Conservation (phyloP, 2,329 filamentous ascomycete genomes). For the Apiospora kogelbergensis region DNA sequence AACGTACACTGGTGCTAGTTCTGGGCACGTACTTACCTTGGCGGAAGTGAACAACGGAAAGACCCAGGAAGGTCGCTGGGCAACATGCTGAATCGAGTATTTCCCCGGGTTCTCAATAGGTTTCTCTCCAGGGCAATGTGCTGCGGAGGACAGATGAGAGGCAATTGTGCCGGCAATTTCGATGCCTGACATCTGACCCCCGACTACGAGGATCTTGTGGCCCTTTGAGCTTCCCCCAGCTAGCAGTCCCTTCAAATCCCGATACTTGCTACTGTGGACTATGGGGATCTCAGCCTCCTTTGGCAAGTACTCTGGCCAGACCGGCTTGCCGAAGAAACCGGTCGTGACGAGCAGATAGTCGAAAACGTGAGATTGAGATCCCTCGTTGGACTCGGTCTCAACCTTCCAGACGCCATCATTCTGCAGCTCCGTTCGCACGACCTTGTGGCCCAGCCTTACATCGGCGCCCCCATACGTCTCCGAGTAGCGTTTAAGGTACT, state of each 20-base stretch:
- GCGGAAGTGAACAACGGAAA: constrained; percentile 60
- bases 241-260: constrained; percentile 52
- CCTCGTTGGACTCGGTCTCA: constrained; percentile 33
- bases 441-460: constrained; percentile 49
- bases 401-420: constrained; percentile 41
- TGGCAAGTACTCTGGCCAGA: constrained; percentile 47
- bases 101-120: constrained; percentile 42
- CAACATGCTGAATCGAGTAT: constrained; percentile 66
- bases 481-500: constrained; percentile 67
- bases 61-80: constrained; percentile 70
- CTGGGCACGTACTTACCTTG: constrained; percentile 37
- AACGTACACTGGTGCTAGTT: background rate
- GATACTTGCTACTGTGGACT: constrained; percentile 69
- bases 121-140: constrained; percentile 49
- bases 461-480: constrained; percentile 51
- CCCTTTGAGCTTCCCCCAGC: constrained; percentile 34
- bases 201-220: constrained; percentile 70
- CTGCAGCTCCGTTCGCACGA: constrained; percentile 40
- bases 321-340: constrained; percentile 71
- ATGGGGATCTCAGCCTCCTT: constrained; percentile 44
- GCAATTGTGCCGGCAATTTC: constrained; percentile 75
- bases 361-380: constrained; percentile 51
- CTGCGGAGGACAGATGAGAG: constrained; percentile 65
- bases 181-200: constrained; percentile 80
- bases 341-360: constrained; percentile 72